phyloP scores from a whole-genome alignment of 306 rosid species.

The Prunus mongolica region DNA sequence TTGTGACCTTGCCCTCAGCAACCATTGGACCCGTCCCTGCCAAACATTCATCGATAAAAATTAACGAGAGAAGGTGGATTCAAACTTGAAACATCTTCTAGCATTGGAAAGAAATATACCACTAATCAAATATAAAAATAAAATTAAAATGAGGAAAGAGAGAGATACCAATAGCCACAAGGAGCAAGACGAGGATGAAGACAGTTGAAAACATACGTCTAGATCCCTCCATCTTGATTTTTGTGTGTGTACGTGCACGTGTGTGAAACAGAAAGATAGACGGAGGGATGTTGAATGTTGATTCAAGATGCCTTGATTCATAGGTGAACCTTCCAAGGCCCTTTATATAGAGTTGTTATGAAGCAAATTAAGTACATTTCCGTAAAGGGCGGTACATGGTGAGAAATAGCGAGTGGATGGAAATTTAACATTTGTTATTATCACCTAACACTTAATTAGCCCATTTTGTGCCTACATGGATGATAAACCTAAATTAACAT shows the following conservation, averaged over 20 bases:
- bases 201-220: not conserved
- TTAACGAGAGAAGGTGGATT: not conserved
- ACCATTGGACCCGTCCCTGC: constrained; percentile 1
- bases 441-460: too few relatives aligned
- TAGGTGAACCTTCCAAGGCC: not conserved
- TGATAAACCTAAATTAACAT: too few relatives aligned
- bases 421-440: not conserved
- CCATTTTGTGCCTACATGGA: too few relatives aligned
- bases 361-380: not conserved
- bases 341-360: not conserved
- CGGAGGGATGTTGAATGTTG: not conserved
- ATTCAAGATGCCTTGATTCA: not conserved
- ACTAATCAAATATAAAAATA: not conserved
- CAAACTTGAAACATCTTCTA: not conserved
- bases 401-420: not conserved
- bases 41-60: not conserved
- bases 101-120: too few relatives aligned
- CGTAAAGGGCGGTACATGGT: not conserved
- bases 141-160: not conserved
- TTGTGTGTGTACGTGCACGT: too few relatives aligned
- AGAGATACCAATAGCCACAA: constrained; percentile 2
- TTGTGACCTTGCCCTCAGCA: not conserved
- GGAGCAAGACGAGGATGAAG: not conserved
- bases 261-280: not conserved
- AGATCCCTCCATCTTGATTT: not conserved